These are phyloP conservation scores for Diatrype stigma DNA, from an alignment of 2,329 filamentous ascomycete species.

Conservation along the genomic window DNA sequence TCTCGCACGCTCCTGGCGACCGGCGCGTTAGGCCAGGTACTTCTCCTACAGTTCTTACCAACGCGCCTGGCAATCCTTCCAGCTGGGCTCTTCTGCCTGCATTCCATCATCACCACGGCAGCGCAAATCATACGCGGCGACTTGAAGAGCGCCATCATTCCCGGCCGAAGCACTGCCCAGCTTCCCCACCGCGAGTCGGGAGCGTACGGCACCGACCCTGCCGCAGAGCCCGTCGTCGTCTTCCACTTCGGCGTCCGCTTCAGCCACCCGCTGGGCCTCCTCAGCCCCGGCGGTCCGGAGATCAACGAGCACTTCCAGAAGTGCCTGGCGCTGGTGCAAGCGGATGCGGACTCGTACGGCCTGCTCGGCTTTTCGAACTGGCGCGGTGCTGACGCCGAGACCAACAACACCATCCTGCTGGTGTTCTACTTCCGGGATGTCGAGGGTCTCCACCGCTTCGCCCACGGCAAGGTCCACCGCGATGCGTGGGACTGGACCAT, in stretches of 20 bases:
- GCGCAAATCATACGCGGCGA: slow-evolving; percentile 21
- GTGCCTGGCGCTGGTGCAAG: slow-evolving; percentile 33
- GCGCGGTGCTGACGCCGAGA: slow-evolving; percentile 31
- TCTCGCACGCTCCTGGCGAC: slow-evolving; percentile 28
- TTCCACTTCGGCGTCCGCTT: slow-evolving; percentile 42
- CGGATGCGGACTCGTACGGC: slow-evolving; percentile 39
- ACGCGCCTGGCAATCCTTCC: slow-evolving; percentile 25
- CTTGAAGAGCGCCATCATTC: slow-evolving; percentile 23
- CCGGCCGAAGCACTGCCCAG: slow-evolving; percentile 31
- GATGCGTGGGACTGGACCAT: slow-evolving; percentile 48
- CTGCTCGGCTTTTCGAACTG: slow-evolving; percentile 42
- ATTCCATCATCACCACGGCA: slow-evolving; percentile 27
- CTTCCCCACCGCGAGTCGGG: slow-evolving; percentile 23
- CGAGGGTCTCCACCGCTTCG: slow-evolving; percentile 47
- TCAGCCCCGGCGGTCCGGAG: slow-evolving; percentile 40
- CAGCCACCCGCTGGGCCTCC: slow-evolving; percentile 46
- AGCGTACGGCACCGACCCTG: slow-evolving; percentile 23
- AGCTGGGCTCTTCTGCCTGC: slow-evolving; percentile 30
- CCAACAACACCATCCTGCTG: slow-evolving; percentile 35
- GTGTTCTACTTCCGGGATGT: slow-evolving; percentile 49
- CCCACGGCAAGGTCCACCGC: slow-evolving; percentile 44
- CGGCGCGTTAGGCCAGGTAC: slow-evolving; percentile 32
- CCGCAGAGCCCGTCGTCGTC: slow-evolving; percentile 31
- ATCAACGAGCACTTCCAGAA: slow-evolving; percentile 33
- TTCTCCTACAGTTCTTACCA: slow-evolving; percentile 30